phyloP scores from a whole-genome alignment of 352 stramenopile genomes.

The Salisapilia sapeloensis region DNA sequence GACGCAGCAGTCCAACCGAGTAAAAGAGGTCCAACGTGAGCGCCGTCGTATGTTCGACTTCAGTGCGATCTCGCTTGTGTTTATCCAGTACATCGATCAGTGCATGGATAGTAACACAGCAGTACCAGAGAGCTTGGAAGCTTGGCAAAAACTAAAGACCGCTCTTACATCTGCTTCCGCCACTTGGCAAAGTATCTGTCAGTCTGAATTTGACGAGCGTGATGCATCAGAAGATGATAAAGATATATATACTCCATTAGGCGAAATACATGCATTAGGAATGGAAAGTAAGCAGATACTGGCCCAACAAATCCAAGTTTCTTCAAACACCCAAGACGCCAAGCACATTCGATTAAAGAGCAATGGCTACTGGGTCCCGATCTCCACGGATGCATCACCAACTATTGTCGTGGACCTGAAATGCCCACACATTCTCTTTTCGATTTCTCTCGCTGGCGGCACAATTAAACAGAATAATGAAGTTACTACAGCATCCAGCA shows the following conservation, averaged over 20 bases:
- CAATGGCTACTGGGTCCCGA: slow-evolving; percentile 32
- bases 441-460: slow-evolving; percentile 37
- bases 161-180: no score
- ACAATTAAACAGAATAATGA: slow-evolving; percentile 7
- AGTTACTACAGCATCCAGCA: slow-evolving; percentile 3
- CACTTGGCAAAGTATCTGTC: no score
- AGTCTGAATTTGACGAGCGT: no score
- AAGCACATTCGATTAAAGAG: slow-evolving; percentile 42
- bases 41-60: slow-evolving; percentile 55
- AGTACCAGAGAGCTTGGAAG: no score
- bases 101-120: slow-evolving; percentile 7
- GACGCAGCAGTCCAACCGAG: slow-evolving; percentile 22
- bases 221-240: no score
- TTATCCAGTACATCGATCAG: slow-evolving; percentile 28
- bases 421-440: slow-evolving; percentile 42
- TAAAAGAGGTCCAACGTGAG: slow-evolving; percentile 38
- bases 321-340: slow-evolving; percentile 33
- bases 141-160: no score
- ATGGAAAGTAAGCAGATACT: slow-evolving; percentile 38
- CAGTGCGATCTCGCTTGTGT: slow-evolving; percentile 20
- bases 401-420: slow-evolving; percentile 58
- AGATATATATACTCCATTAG: no score
- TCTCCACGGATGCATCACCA: slow-evolving; percentile 25
- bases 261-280: slow-evolving; percentile 28
- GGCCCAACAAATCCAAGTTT: slow-evolving; percentile 36